A percentile compares a stretch with the other conserved stretches of the same genome.
These are phyloP conservation scores for Terfezia claveryi DNA, from an alignment of 495 filamentous ascomycete species.

Conservation along the genomic window DNA sequence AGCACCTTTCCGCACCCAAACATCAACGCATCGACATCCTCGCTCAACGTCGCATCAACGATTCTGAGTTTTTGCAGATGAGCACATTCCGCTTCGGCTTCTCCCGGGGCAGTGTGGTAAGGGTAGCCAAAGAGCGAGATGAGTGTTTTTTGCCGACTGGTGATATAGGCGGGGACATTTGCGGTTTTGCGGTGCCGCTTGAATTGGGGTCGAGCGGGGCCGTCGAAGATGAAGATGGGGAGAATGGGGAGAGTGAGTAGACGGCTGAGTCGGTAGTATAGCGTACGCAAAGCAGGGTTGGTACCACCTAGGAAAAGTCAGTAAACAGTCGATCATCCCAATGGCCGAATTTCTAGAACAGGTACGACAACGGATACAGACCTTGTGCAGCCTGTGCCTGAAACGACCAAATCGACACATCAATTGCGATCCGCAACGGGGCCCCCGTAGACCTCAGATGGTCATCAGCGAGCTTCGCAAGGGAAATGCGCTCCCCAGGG, in stretches of 20 bases:
- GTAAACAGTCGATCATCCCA: neutral
- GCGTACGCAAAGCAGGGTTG: conserved; percentile 75
- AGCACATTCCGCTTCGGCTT: conserved; percentile 94
- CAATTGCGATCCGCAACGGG: conserved; percentile 73
- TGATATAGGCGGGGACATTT: conserved; percentile 4
- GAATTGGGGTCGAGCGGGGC: conserved; percentile 68
- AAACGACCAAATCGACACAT: conserved; percentile 95
- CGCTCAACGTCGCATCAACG: conserved; percentile 87
- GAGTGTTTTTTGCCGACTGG: neutral
- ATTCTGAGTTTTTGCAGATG: conserved; percentile 60
- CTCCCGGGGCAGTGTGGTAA: conserved; percentile 71
- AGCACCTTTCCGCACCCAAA: conserved; percentile 66
- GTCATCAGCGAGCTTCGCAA: conserved; percentile 61
- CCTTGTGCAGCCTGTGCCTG: conserved; percentile 68
- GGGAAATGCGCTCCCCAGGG: conserved; percentile 50
- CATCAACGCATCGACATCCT: conserved; percentile 97
- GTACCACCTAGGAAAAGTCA: conserved; percentile 36
- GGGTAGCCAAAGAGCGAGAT: conserved; percentile 51
- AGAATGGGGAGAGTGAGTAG: conserved; percentile 60
- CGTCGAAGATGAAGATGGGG: conserved; percentile 91
- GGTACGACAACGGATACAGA: conserved; percentile 3
- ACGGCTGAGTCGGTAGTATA: conserved; percentile 79
- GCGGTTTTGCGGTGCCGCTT: conserved; percentile 55
- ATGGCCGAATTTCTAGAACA: neutral
- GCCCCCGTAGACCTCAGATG: conserved; percentile 45